Base-by-base conservation (phyloP, 1,284 basidiomycete species). In the Flammula alnicola region DNA sequence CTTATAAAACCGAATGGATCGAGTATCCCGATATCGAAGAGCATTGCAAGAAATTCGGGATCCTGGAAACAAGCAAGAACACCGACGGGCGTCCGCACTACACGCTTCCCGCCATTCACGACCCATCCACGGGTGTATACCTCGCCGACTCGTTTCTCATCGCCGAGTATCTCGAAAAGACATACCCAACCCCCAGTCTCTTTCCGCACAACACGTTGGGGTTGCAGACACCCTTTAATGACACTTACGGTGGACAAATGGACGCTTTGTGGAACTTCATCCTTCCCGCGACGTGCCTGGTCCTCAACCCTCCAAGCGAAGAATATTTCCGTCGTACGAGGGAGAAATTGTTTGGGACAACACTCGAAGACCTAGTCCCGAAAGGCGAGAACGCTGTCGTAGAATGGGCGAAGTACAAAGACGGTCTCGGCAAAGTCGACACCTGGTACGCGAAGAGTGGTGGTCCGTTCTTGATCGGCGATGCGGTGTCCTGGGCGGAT, bases 101-200 rank as follows among this genome's bases (percentile, higher is more conserved):
- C 45, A 59, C 49, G 3, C 11, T 51, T 6, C 57, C 57, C 3
- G 47, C 55, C 12, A 56, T 59, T 23, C n/a, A 52, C n/a, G 54
- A 59, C 19, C 31, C 52, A 19, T 51, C 31, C 5, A 49, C 44
- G 16, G 48, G 31, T 16, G 42, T 25, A 5, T 33, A 29, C 20
- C 30, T 61, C 16, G 32, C 53, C 14, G 53, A 61, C 29, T 61
- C 59, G 3, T 20, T 50, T n/a, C 11, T 27, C 3, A 59, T 61
- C 31, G 55, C 72, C 0, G 51, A 63, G 11, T 77, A 76, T 58
- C 56, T 79, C 42, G 76, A 79, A 29, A 55, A 77, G 55, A 71
- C 74, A 0, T 60, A 68, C 23, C 29, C 41, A 3, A 68, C 65
- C 0, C 72, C 67, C 1, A 38, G 44, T 8, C 48, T 72, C 19